Conservation (phyloP, 1,284 basidiomycete genomes). For the Fomitopsis pinicola region DNA sequence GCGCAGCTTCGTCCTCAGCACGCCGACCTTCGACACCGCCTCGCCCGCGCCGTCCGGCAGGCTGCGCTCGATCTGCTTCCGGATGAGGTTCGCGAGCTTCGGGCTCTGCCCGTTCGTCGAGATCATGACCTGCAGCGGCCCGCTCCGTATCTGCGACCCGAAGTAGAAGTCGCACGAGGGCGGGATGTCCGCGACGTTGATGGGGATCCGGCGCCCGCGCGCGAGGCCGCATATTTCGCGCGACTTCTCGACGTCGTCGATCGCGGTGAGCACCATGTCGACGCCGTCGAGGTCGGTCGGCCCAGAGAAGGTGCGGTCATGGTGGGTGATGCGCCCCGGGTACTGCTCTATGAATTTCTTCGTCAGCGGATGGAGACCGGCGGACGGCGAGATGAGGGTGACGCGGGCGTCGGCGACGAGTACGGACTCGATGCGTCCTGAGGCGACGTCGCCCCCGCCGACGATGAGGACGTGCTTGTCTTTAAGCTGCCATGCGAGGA, state of each 20-base stretch:
- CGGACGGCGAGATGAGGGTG: slow-evolving; percentile 57
- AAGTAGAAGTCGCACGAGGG: slow-evolving; percentile 98
- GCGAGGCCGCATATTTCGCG: slow-evolving; percentile 72
- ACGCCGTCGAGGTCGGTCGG: slow-evolving; percentile 56
- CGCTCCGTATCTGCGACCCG: slow-evolving; percentile 88
- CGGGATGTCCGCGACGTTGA: slow-evolving; percentile 97
- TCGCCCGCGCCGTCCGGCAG: slow-evolving; percentile 74
- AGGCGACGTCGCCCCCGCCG: slow-evolving; percentile 87
- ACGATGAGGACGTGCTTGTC: slow-evolving; percentile 79
- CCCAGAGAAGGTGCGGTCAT: slow-evolving; percentile 63
- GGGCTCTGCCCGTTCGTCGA: slow-evolving; percentile 95
- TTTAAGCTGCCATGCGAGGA: slow-evolving; percentile 86
- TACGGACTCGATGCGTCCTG: slow-evolving; percentile 71
- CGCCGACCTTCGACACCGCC: slow-evolving; percentile 81
- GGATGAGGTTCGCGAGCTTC: slow-evolving; percentile 83
- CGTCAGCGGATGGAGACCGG: slow-evolving; percentile 59
- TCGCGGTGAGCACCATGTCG: slow-evolving; percentile 93
- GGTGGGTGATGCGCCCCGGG: slow-evolving; percentile 61
- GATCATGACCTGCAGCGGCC: slow-evolving; percentile 93
- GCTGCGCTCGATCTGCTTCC: slow-evolving; percentile 62
- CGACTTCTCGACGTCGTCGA: slow-evolving; percentile 80
- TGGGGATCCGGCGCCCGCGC: slow-evolving; percentile 70
- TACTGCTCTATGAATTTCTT: slow-evolving; percentile 43
- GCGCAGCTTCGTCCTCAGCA: slow-evolving; percentile 63
- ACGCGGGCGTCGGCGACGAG: slow-evolving; percentile 60